phyloP scores from a whole-genome alignment of 345 rosid species.

The Raphanus sativus region DNA sequence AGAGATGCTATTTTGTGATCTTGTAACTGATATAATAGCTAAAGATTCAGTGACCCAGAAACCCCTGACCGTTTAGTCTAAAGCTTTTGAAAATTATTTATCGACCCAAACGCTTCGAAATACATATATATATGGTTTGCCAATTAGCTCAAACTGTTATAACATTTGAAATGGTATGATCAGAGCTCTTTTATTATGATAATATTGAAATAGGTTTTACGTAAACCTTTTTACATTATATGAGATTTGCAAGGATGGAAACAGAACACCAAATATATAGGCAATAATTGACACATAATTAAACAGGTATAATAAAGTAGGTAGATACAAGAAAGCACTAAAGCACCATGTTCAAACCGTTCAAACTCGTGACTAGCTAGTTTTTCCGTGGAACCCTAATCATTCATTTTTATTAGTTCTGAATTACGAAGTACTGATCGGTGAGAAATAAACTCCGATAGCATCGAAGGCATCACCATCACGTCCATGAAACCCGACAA shows the following conservation, averaged over 20 bases:
- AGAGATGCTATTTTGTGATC: no score
- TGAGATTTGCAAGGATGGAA: background rate
- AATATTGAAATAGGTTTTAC: background rate
- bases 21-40: no score
- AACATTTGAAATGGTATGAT: no score
- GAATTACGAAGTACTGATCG: background rate
- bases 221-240: background rate
- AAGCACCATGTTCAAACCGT: background rate
- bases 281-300: background rate
- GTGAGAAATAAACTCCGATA: constrained; percentile 32
- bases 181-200: no score
- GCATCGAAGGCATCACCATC: constrained; percentile 22
- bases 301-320: background rate
- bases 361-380: background rate
- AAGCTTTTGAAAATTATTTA: no score
- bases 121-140: no score
- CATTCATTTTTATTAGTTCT: background rate
- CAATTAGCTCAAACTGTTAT: no score
- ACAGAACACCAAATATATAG: background rate
- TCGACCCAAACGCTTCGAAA: no score
- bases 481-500: constrained; percentile 36
- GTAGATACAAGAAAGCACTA: background rate
- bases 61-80: no score
- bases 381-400: background rate
- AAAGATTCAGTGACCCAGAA: no score